Evolutionary conservation across 148 eudicot genomes (phyloP), one percentile per base, ranked within the genome.

Genomic region (Pouteria glomerata): DNA sequence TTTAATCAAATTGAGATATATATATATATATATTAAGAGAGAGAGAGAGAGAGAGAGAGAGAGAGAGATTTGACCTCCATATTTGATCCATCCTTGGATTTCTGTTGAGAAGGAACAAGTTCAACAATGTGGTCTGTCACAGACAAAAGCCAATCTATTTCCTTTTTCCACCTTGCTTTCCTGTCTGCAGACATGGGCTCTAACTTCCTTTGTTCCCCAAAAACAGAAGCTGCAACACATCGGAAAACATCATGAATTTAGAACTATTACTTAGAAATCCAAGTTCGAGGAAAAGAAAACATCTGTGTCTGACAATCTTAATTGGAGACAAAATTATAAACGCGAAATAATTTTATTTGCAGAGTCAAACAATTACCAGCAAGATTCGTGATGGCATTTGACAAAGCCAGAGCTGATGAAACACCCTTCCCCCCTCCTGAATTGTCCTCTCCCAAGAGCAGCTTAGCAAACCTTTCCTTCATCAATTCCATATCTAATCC

Each of bases 51-150:
- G n/a, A 3, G 44, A 29, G 52, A 51, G 62, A 27, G 31, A 37
- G 14, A 42, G 68, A 73, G 52, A 23, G 55, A 53, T 26, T 41
- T 77, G n/a, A 89, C 97, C 97, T 93, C 98, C 93, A 86, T 90
- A 64, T 59, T 80, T 44, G 89, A 69, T 72, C 98, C 98, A 76
- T 90, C 91, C 59, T 88, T 77, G 16, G 80, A 70, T 76, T 35
- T 59, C 55, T 92, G 98, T 71, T 88, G 80, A 39, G 93, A 85
- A 79, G 98, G 90, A 41, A 88, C 84, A 31, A 92, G 84, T 69
- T 92, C 96, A 37, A 92, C 98, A 63, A 92, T 92, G 85, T 90
- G 75, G 78, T 92, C 93, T 18, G 96, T 86, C 18, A 92, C 98
- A 52, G 97, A 92, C 71, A 92, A 76, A 51, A 92, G 88, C 92